phyloP scores from a whole-genome alignment of 805 yeast genomes.

The Metschnikowia anglica region DNA sequence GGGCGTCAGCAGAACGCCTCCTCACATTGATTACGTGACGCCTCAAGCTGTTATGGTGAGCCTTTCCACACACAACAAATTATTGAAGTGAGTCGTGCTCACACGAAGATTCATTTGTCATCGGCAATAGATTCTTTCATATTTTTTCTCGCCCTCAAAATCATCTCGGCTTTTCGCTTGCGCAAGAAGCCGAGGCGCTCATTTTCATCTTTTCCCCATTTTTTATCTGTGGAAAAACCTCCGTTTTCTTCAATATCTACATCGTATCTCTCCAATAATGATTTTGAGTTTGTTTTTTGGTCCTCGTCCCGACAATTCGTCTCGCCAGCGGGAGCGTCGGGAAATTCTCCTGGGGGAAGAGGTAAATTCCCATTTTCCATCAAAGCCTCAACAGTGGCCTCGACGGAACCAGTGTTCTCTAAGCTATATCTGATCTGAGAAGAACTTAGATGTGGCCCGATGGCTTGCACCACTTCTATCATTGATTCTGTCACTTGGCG shows the following conservation, averaged over 20 bases:
- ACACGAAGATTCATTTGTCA: not conserved
- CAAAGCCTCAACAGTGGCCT: constrained; percentile 71
- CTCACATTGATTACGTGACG: too few relatives aligned
- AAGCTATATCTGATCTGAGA: constrained; percentile 75
- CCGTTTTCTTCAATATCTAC: constrained; percentile 27
- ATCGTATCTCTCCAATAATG: constrained; percentile 44
- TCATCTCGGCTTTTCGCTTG: constrained; percentile 42
- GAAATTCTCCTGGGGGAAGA: constrained; percentile 14
- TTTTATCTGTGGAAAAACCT: constrained; percentile 6
- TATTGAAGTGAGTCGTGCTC: not conserved
- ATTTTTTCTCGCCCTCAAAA: constrained; percentile 44
- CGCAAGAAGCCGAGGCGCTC: constrained; percentile 20
- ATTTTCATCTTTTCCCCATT: constrained; percentile 26
- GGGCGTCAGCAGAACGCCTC: too few relatives aligned
- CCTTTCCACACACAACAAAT: too few relatives aligned
- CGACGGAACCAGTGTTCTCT: constrained; percentile 75
- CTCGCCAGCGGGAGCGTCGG: not conserved
- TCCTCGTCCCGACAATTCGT: not conserved
- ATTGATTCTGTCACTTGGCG: constrained; percentile 63
- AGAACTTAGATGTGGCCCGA: constrained; percentile 70
- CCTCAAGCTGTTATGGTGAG: too few relatives aligned
- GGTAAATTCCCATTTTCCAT: constrained; percentile 63
- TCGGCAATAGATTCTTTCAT: constrained; percentile 40
- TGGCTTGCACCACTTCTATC: constrained; percentile 81
- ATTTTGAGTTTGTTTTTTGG: constrained; percentile 6